These are phyloP conservation scores for Hibiscus trionum DNA, from an alignment of 345 rosid genomes.

Conservation along the genomic window DNA sequence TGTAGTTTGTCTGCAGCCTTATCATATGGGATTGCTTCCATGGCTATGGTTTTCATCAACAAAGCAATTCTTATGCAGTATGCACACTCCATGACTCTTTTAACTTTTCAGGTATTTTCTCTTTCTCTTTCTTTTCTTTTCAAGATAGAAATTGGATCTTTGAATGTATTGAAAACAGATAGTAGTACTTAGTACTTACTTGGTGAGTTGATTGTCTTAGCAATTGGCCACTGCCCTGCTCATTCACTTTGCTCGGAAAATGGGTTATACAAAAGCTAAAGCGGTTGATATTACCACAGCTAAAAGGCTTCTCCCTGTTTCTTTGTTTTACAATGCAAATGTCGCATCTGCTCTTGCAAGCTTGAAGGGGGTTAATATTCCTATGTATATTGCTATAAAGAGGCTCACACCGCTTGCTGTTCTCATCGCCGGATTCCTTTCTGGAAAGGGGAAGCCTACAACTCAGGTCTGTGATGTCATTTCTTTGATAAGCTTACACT, in stretches of 20 bases:
- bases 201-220: conserved; percentile 29
- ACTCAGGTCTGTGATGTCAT: conserved; percentile 42
- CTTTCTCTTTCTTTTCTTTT: not conserved
- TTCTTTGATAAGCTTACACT: not conserved
- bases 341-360: conserved; percentile 97
- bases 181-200: not conserved
- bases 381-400: conserved; percentile 97
- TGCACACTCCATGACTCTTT: conserved; percentile 79
- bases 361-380: conserved; percentile 94
- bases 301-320: conserved; percentile 71
- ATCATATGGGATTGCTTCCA: conserved; percentile 86
- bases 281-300: conserved; percentile 56
- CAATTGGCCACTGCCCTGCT: conserved; percentile 84
- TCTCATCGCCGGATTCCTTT: conserved; percentile 54
- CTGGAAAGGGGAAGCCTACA: conserved; percentile 76
- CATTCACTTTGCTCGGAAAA: conserved; percentile 59
- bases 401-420: conserved; percentile 95
- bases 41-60: conserved; percentile 98
- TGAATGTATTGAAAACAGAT: not conserved
- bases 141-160: not conserved
- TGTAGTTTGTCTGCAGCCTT: conserved; percentile 70
- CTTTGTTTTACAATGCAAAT: conserved; percentile 91
- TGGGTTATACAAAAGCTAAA: conserved; percentile 62
- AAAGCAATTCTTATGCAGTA: conserved; percentile 91
- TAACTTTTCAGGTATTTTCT: conserved; percentile 61